These are phyloP conservation scores for Lenwebbia sp. DNA, from an alignment of 345 rosid genomes.

Conservation along the genomic window DNA sequence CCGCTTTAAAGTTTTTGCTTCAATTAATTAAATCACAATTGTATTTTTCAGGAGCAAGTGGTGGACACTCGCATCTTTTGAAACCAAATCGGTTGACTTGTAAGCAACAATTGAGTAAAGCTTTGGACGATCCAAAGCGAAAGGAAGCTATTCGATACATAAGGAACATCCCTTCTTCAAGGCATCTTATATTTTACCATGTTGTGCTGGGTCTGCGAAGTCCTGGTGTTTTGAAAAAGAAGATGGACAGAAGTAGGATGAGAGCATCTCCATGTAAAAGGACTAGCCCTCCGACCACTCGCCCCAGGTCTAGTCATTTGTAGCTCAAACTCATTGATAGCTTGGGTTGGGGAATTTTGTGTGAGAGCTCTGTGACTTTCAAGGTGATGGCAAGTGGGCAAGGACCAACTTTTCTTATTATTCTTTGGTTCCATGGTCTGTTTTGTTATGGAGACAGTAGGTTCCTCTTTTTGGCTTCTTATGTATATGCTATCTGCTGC, in stretches of 20 bases:
- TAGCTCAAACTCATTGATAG: not conserved
- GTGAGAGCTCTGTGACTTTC: no score
- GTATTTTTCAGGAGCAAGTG: constrained; percentile 25
- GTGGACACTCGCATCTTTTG: constrained; percentile 1
- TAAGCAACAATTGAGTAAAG: constrained; percentile 9
- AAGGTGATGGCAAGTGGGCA: not conserved
- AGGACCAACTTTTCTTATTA: not conserved
- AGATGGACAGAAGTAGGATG: constrained; percentile 7
- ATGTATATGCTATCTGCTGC: not conserved
- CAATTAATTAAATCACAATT: not conserved
- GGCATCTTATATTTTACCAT: constrained; percentile 16
- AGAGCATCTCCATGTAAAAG: constrained; percentile 13
- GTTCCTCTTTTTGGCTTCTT: not conserved
- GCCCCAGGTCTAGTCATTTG: constrained; percentile 3
- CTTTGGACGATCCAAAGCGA: constrained; percentile 1
- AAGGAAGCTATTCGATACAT: constrained; percentile 21
- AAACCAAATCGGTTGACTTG: constrained; percentile 9
- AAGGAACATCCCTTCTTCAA: constrained; percentile 15
- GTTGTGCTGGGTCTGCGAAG: constrained; percentile 5
- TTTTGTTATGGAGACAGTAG: not conserved
- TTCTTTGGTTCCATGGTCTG: not conserved
- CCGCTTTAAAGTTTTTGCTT: not conserved
- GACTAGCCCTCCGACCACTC: constrained; percentile 11
- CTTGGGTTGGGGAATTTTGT: not conserved
- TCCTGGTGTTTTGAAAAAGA: constrained; percentile 1